Conservation (phyloP, 163 green algal genomes). For the Prototheca cutis region DNA sequence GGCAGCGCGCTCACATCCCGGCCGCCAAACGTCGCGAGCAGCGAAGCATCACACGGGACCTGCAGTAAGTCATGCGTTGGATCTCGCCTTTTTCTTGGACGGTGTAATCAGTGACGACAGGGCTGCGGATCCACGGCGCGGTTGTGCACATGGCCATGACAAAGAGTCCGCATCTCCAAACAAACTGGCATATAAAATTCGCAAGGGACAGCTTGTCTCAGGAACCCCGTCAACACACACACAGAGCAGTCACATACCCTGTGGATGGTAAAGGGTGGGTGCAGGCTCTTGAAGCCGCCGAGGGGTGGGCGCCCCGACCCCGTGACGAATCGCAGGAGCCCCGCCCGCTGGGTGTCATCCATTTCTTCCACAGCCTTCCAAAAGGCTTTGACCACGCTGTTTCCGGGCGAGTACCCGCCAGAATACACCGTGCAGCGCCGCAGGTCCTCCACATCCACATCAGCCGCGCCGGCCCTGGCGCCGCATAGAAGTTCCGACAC, state of each 20-base stretch:
- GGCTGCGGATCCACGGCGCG: too few species aligned
- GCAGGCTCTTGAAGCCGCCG: slow-evolving; percentile 74
- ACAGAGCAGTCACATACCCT: slow-evolving; percentile 6
- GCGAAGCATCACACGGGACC: background rate
- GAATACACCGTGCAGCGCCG: slow-evolving; percentile 45
- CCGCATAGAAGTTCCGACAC: slow-evolving; percentile 76
- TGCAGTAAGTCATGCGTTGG: background rate
- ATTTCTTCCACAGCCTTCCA: slow-evolving; percentile 55
- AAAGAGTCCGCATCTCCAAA: background rate
- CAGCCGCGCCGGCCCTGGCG: slow-evolving; percentile 19
- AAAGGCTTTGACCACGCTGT: slow-evolving; percentile 62
- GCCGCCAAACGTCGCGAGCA: background rate
- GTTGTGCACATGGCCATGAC: background rate
- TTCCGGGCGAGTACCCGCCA: slow-evolving; percentile 76
- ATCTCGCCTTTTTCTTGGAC: background rate
- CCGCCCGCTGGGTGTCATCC: slow-evolving; percentile 43
- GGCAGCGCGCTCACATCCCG: slow-evolving; percentile 46
- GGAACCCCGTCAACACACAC: background rate
- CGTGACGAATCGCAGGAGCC: slow-evolving; percentile 80
- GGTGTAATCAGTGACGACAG: too few species aligned
- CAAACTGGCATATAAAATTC: background rate
- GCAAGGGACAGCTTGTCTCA: background rate
- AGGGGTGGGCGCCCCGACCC: slow-evolving; percentile 62
- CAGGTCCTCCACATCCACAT: slow-evolving; percentile 78
- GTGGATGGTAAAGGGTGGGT: slow-evolving; percentile 70